Evolutionary conservation across 1,284 basidiomycete genomes (phyloP), one percentile per base, ranked within the genome.

Genomic region (Boletus mariae): DNA sequence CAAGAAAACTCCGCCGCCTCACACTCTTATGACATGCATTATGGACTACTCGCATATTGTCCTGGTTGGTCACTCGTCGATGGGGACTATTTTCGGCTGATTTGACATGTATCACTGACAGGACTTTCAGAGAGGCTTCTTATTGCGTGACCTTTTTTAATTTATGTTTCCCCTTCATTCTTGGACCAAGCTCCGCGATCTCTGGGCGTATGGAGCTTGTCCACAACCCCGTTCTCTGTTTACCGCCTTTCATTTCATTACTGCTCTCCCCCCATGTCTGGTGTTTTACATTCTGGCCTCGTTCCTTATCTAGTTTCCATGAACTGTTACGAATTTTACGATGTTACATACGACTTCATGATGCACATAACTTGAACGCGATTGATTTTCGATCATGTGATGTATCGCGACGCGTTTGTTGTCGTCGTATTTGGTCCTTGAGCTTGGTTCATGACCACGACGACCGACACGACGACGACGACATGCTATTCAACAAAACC

Each of bases 401-500:
- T 42, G 23, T 5, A 15, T 17, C 49, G 57, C 32, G 57, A 54
- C 57, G 62, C 48, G 64, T 58, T 51, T 66, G 45, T 38, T 38
- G 15, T 35, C 9, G 5, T 13, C 3, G 2, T 63, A 45, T 68
- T 68, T 68, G 48, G 53, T 25, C 20, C 20, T 20, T 20, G 2
- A 20, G 20, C 7, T 2, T 43, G 32, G 67, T 66, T 56, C 25
- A 10, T 15, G 28, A 49, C 42, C 17, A 20, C 20, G 20, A 20
- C 20, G 20, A 20, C 20, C 20, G 20, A 20, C 20, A 20, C 20
- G 20, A 20, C 20, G 20, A 20, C 37, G n/a, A 43, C 45, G 41
- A 40, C 35, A 69, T 68, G 64, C 25, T 72, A 67, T 78, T 79
- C 55, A 66, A 72, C 45, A 76, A 66, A 56, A 74, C 74, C 10